Evolutionary conservation across 371 early-diverging fungal genomes (phyloP).

Genomic region (Enterospora canceri): DNA sequence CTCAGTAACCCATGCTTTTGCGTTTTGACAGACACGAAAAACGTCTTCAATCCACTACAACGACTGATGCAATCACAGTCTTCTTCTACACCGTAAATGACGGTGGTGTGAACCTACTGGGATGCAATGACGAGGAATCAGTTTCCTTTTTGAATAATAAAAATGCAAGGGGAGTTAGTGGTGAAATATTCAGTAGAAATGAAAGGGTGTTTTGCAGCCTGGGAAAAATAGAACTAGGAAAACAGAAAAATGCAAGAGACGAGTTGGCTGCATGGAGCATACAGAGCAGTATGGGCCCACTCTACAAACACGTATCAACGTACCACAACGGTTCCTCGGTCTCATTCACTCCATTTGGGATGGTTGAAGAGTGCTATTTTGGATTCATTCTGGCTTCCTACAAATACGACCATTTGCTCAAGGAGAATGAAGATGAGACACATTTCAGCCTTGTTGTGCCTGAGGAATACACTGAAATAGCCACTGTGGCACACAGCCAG

Average conservation of each 20-base stretch:
- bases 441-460: background rate
- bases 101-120: no score
- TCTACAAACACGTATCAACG: background rate
- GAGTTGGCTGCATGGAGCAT: background rate
- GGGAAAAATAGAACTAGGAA: background rate
- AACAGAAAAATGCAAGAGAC: background rate
- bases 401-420: slow-evolving; percentile 30
- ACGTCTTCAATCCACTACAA: no score
- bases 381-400: slow-evolving; percentile 31
- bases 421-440: slow-evolving; percentile 2
- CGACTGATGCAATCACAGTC: no score
- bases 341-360: background rate
- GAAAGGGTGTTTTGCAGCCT: background rate
- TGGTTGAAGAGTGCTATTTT: background rate
- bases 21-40: no score
- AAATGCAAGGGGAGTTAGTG: background rate
- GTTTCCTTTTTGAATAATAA: background rate
- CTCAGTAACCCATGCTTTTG: no score
- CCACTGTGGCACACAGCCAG: slow-evolving; percentile 58
- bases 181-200: background rate
- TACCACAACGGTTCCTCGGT: background rate
- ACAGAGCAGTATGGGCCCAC: background rate
- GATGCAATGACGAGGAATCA: no score
- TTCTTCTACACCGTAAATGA: no score
- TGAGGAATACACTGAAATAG: slow-evolving; percentile 15